Evolutionary conservation across 306 rosid genomes (phyloP).

Genomic region (Malus asiatica): DNA sequence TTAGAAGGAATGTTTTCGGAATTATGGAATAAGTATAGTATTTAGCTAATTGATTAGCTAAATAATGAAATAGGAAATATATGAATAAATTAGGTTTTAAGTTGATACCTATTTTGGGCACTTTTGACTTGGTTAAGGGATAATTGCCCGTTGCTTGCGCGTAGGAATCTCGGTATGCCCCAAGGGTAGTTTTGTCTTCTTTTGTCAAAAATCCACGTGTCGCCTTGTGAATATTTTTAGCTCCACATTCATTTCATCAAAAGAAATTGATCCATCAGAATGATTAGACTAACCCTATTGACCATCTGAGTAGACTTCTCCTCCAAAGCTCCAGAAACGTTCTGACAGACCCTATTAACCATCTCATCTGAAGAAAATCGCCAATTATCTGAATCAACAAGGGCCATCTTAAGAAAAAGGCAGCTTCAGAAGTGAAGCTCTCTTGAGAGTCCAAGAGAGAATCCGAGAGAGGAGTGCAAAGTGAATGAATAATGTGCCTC

Average conservation of each 20-base stretch:
- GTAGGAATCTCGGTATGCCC: too few species aligned
- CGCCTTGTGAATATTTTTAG: too few species aligned
- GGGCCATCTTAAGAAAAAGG: slow-evolving; percentile 79
- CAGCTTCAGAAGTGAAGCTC: slow-evolving; percentile 72
- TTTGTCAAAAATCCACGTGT: too few species aligned
- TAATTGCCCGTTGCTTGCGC: too few species aligned
- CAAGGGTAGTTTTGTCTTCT: too few species aligned
- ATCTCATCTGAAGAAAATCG: slow-evolving; percentile 69
- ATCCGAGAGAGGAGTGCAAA: slow-evolving; percentile 69
- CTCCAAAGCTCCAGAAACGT: slow-evolving; percentile 68
- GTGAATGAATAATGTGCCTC: slow-evolving; percentile 51
- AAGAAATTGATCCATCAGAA: slow-evolving; percentile 10
- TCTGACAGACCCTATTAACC: slow-evolving; percentile 80
- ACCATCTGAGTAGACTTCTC: slow-evolving; percentile 39
- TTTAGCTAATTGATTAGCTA: too few species aligned
- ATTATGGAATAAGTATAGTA: too few species aligned
- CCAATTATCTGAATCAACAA: slow-evolving; percentile 83
- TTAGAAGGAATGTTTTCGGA: too few species aligned
- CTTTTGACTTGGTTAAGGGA: too few species aligned
- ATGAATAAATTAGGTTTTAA: too few species aligned
- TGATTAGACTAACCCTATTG: neutral
- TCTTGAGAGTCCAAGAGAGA: slow-evolving; percentile 69
- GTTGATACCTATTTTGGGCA: too few species aligned
- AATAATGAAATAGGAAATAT: too few species aligned
- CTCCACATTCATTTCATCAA: neutral